Base-by-base conservation (phyloP, 2,329 filamentous ascomycete species). In the Bipolaris gigantea region DNA sequence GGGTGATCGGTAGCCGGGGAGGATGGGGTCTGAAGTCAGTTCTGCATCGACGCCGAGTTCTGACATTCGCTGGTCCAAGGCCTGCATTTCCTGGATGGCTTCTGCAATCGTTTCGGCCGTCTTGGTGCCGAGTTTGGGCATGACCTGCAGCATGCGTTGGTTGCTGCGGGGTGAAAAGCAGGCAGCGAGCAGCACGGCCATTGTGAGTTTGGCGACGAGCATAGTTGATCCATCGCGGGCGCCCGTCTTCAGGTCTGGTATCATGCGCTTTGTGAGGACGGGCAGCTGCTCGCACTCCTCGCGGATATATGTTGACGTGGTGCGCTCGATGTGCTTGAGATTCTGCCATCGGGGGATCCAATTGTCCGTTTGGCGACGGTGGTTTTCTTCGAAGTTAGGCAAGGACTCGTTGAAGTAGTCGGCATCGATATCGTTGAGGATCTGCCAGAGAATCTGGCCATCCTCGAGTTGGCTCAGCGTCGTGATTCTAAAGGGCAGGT, bases 301-400 rank as follows among this genome's bases (percentile, higher is more conserved):
- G 16, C 78, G 73, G 49, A 81, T 77, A 66, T 80, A 81, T 23
- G 77, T 75, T 23, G 77, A 76, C 49, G 80, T 73, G 60, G 76
- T 71, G 36, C 77, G 76, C 62, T 80, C 77, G 59, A 81, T 74
- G 57, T 80, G 76, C 65, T 81, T 81, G 53, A 81, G 64, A 59
- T 81, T 81, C 73, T 81, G 79, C 79, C 79, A 81, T 73, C 76
- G 73, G 42, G 77, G 75, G 45, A 80, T 80, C 79, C 79, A 81
- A 57, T 79, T 78, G 59, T 77, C 76, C 6, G 70, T 69, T n/a
- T 73, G 66, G 42, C 73, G 74, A 44, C 75, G 72, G 53, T 76
- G 70, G 45, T 70, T 69, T 53, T 80, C 78, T 60, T 73, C 70
- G 57, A 72, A 69, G 49, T 73, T 73, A 18, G 79, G 79, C 10